Conservation (phyloP, 176 grass and related monocot genomes). For the Oryza brachyantha region DNA sequence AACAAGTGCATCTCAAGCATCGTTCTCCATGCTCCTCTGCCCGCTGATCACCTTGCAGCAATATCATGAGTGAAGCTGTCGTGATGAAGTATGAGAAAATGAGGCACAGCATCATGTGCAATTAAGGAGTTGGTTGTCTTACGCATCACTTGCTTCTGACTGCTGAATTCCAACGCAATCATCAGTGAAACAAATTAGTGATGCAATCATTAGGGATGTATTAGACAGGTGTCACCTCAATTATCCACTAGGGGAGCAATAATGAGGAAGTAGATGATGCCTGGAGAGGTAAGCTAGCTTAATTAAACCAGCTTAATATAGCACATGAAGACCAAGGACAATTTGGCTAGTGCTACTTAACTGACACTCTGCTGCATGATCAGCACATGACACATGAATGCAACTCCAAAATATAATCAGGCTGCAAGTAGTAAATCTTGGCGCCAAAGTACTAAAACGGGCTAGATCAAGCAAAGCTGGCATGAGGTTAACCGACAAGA, state of each 20-base stretch:
- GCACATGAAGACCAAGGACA: conserved; percentile 6
- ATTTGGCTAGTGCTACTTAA: background rate
- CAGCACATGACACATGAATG: conserved; percentile 16
- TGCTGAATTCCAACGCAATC: conserved; percentile 15
- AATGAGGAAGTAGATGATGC: conserved; percentile 19
- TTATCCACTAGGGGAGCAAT: conserved; percentile 4
- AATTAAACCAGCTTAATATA: background rate
- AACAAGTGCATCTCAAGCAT: conserved; percentile 8
- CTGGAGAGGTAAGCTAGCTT: background rate
- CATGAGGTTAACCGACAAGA: conserved; percentile 28
- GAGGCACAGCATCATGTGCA: conserved; percentile 21
- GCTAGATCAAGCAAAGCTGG: background rate
- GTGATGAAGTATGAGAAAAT: background rate
- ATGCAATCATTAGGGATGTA: conserved; percentile 25
- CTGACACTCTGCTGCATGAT: conserved; percentile 11
- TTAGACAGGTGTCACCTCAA: conserved; percentile 3
- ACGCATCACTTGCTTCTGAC: background rate
- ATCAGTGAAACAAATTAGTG: background rate
- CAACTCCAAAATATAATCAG: background rate
- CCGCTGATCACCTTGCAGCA: conserved; percentile 4
- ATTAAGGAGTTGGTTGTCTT: conserved; percentile 14
- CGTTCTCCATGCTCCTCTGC: conserved; percentile 21
- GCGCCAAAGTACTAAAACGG: background rate
- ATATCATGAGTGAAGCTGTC: background rate
- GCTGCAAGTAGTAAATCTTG: background rate